Evolutionary conservation across 139 green algal genomes (phyloP), one percentile per base, ranked within the genome.

Genomic region (Auxenochlorella pyrenoidosa): DNA sequence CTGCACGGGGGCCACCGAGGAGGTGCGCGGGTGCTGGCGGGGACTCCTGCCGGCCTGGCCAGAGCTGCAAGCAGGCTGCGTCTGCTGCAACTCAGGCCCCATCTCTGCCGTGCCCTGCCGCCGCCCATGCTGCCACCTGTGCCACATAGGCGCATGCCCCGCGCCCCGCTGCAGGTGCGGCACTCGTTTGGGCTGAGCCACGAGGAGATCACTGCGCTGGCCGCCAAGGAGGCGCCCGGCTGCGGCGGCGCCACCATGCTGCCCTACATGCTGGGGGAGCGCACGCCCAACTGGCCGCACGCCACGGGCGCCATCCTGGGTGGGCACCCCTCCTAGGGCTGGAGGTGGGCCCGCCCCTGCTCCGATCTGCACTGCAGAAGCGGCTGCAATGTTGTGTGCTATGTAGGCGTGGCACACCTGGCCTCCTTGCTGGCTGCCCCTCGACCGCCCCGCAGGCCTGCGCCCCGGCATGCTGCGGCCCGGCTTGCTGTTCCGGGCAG

Each of bases 231-330:
- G 91, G 85, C 91, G 24, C 65, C 95, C 0, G 96, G 96, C 40
- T 95, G 92, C 88, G 15, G 85, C 1, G 96, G 96, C 22, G 89
- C 96, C 12, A 95, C 90, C 28, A 95, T 96, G 26, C 88, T 98
- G 84, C 96, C 96, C 15, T 98, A 97, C 89, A 81, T 98, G 22
- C 80, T 75, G 0, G 96, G 96, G 0, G 96, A 98, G 90, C 89
- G 96, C n/a, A 98, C 96, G 15, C 96, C 96, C 75, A 96, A 97
- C 88, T 98, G 95, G 96, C 96, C 96, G 2, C 83, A 96, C 43
- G 94, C 94, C 60, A 93, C 83, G 2, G 96, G 94, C 19, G 91
- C 92, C 5, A 38, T 98, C 1, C 85, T 95, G 12, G 94, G 94
- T 47, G 86, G 92, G 36, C 26, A 40, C 10, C 8, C 24, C 12